Evolutionary conservation across 140 eudicot species (phyloP).

Genomic region (Eryngium alpinum): DNA sequence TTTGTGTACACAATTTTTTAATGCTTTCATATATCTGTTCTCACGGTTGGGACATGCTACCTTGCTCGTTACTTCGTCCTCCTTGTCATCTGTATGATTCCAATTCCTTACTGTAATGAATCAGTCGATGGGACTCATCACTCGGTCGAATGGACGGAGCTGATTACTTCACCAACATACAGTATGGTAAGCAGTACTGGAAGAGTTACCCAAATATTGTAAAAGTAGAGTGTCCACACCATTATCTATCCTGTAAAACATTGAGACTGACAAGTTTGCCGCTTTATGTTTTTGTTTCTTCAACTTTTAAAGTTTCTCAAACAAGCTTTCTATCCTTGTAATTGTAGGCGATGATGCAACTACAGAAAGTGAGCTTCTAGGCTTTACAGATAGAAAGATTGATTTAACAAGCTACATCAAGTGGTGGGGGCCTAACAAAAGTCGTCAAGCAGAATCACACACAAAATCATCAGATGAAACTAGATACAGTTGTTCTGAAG

Average conservation of each 20-base stretch:
- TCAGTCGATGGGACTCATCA: slow-evolving; percentile 79
- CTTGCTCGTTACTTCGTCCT: neutral
- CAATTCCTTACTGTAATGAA: slow-evolving; percentile 14
- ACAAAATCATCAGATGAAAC: slow-evolving; percentile 51
- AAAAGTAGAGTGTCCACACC: neutral
- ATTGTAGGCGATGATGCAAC: slow-evolving; percentile 68
- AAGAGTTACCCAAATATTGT: neutral
- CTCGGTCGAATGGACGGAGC: slow-evolving; percentile 63
- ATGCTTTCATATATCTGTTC: neutral
- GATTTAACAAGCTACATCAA: slow-evolving; percentile 79
- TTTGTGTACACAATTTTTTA: slow-evolving; percentile 15
- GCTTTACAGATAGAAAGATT: slow-evolving; percentile 68
- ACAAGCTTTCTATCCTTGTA: slow-evolving; percentile 9
- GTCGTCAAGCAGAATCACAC: slow-evolving; percentile 49
- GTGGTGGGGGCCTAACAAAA: slow-evolving; percentile 84
- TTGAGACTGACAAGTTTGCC: neutral
- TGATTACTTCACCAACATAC: slow-evolving; percentile 52
- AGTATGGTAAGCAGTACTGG: slow-evolving; percentile 50
- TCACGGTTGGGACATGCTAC: neutral
- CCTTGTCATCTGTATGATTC: slow-evolving; percentile 18
- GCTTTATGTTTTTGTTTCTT: neutral
- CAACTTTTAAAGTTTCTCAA: neutral
- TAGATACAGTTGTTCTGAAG: slow-evolving; percentile 46
- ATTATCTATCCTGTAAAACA: neutral
- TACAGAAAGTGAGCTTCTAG: slow-evolving; percentile 50